Base-by-base conservation (phyloP, 2,329 filamentous ascomycete species). In the Botrytis medusae region DNA sequence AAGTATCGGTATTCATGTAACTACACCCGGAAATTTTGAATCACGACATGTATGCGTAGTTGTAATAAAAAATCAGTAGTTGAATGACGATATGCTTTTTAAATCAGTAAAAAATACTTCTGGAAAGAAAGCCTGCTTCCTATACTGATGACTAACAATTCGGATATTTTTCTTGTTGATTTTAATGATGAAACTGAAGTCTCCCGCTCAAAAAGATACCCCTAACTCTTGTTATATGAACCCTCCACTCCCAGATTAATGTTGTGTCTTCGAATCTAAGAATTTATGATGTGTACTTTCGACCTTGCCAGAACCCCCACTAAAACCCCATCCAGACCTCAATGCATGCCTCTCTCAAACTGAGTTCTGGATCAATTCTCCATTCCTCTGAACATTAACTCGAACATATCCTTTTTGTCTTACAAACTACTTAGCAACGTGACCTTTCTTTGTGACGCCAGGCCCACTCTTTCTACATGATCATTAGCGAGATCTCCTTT, bases 401-500 rank as follows among this genome's bases (percentile, higher is more conserved):
- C 16, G 14, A 57, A 1, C 32, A 32, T 25, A 18, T 57, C 37
- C n/a, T 57, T 25, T 18, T 32, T 42, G 20, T 57, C 48, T 57
- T 69, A 10, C 32, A 68, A 12, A 10, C 10, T 1, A 3, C 42
- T 57, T 8, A 69, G 18, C 10, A 37, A 57, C 18, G 18, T 67
- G 64, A 37, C 46, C 25, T 68, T 42, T 57, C 34, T 57, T 68
- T 20, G 37, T 32, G 37, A 69, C 46, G 22, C 65, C 34, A 22
- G 48, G 1, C 37, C 65, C 65, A 69, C 65, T 57, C 9, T 69
- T 69, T 44, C 65, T 69, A 48, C 40, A 32, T 9, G 20, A 20
- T 12, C n/a, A 44, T 54, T 69, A 69, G 65, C 65, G 65, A 69
- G 48, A 29, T 57, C 65, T 57, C 48, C 65, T 57, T 42, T 42